Percentiles rank a stretch among this genome's conserved stretches.
Evolutionary conservation across 2,329 filamentous ascomycete genomes (phyloP).

Genomic region (Plenodomus tracheiphilus): DNA sequence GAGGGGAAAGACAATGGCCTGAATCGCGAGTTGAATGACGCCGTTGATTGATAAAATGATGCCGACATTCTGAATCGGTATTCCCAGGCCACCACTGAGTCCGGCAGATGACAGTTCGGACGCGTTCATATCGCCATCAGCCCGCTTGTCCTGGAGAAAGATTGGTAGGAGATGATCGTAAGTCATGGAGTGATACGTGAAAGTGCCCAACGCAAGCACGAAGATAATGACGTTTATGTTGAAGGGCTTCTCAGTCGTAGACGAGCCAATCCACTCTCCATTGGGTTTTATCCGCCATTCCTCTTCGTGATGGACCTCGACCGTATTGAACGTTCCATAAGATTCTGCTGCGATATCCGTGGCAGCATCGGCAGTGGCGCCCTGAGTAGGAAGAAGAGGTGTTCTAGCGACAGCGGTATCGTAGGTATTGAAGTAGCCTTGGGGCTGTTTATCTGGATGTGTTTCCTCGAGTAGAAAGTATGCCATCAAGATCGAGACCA

Average conservation of each 20-base stretch:
- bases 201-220: constrained; percentile 81
- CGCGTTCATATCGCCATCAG: constrained; percentile 35
- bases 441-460: constrained; percentile 76
- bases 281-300: constrained; percentile 57
- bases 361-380: constrained; percentile 71
- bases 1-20: constrained; percentile 70
- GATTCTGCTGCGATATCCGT: constrained; percentile 77
- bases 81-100: constrained; percentile 65
- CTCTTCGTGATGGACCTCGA: constrained; percentile 58
- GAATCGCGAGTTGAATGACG: constrained; percentile 71
- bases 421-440: constrained; percentile 45
- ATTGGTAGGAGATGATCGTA: constrained; percentile 92
- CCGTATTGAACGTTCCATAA: constrained; percentile 72
- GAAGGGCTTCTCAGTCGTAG: constrained; percentile 53
- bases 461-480: constrained; percentile 85
- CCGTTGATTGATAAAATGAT: constrained; percentile 71
- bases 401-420: constrained; percentile 62
- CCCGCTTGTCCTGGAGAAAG: constrained; percentile 79
- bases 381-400: constrained; percentile 74
- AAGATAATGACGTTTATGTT: constrained; percentile 72
- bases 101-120: constrained; percentile 31
- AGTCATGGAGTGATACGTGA: constrained; percentile 94
- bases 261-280: constrained; percentile 46
- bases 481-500: constrained; percentile 79
- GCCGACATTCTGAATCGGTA: constrained; percentile 68